Conservation (phyloP, 306 rosid genomes). For the Malus domestica region DNA sequence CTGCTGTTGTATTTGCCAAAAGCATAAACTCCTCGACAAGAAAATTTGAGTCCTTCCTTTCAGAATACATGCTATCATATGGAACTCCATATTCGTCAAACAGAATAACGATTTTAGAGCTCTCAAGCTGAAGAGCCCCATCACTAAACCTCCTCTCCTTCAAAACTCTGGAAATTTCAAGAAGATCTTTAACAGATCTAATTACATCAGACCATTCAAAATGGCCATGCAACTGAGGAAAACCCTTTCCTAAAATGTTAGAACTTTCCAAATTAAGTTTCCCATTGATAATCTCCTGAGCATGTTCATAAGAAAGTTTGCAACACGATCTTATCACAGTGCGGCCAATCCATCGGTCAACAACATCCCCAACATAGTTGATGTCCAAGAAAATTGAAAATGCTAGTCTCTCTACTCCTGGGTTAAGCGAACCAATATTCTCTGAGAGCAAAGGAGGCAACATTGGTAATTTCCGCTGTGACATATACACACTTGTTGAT, state of each 20-base stretch:
- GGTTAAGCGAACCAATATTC: slow-evolving; percentile 65
- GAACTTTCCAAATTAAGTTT: slow-evolving; percentile 24
- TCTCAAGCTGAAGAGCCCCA: slow-evolving; percentile 77
- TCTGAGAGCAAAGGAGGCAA: slow-evolving; percentile 67
- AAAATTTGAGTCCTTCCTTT: slow-evolving; percentile 51
- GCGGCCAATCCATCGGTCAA: slow-evolving; percentile 71
- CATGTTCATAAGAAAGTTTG: slow-evolving; percentile 78
- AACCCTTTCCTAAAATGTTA: slow-evolving; percentile 12
- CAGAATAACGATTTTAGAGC: slow-evolving; percentile 39
- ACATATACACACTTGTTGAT: slow-evolving; percentile 77
- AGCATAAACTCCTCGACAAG: slow-evolving; percentile 91
- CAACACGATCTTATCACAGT: slow-evolving; percentile 82
- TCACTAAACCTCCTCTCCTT: slow-evolving; percentile 52
- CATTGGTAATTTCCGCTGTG: slow-evolving; percentile 57
- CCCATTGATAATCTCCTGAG: slow-evolving; percentile 64
- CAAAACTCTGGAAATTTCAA: slow-evolving; percentile 48
- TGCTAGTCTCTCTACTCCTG: slow-evolving; percentile 81
- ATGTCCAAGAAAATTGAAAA: slow-evolving; percentile 71
- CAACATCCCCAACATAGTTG: slow-evolving; percentile 48
- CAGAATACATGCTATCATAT: slow-evolving; percentile 44
- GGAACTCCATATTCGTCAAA: slow-evolving; percentile 71
- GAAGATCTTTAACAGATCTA: slow-evolving; percentile 51
- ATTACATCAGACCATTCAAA: slow-evolving; percentile 63
- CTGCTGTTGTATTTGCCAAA: slow-evolving; percentile 73
- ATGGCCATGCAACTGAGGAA: slow-evolving; percentile 52